Conservation (phyloP, 2,329 filamentous ascomycete species). For the Hypoxylon rubiginosum region DNA sequence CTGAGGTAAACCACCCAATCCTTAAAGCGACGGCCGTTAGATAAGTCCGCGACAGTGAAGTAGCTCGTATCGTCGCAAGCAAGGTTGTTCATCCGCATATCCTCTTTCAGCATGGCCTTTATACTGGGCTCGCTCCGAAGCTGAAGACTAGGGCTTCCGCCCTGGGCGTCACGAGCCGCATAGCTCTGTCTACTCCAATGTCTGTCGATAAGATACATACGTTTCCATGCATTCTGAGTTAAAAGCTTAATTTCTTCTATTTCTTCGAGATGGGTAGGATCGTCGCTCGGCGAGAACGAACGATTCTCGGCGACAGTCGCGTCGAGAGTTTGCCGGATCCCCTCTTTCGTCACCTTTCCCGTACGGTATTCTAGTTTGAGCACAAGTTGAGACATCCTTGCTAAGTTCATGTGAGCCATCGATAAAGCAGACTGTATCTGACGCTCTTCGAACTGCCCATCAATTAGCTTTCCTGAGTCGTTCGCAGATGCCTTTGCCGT, state of each 20-base stretch:
- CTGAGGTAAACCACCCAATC: slow-evolving; percentile 46
- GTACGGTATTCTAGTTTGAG: slow-evolving; percentile 50
- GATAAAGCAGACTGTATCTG: slow-evolving; percentile 39
- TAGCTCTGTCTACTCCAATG: slow-evolving; percentile 41
- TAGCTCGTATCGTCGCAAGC: slow-evolving; percentile 42
- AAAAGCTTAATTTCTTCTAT: slow-evolving; percentile 44
- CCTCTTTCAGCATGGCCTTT: slow-evolving; percentile 42
- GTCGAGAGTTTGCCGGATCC: slow-evolving; percentile 49
- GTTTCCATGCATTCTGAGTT: slow-evolving; percentile 38
- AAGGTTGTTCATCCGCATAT: slow-evolving; percentile 34
- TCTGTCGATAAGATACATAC: slow-evolving; percentile 46
- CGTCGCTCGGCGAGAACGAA: slow-evolving; percentile 8
- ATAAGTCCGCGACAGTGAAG: slow-evolving; percentile 45
- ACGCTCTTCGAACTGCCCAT: slow-evolving; percentile 32
- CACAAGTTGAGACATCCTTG: slow-evolving; percentile 47
- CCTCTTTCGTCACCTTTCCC: slow-evolving; percentile 47
- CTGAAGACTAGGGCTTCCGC: slow-evolving; percentile 22
- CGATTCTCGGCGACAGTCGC: slow-evolving; percentile 42
- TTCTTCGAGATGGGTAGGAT: slow-evolving; percentile 30
- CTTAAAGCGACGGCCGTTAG: slow-evolving; percentile 31
- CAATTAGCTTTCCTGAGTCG: slow-evolving; percentile 12
- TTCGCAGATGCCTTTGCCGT: not conserved
- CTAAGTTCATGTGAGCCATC: slow-evolving; percentile 43
- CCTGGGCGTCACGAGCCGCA: slow-evolving; percentile 24
- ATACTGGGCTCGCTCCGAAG: slow-evolving; percentile 43